Evolutionary conservation across 345 rosid species (phyloP).

Genomic region (Eucalyptus virginea): DNA sequence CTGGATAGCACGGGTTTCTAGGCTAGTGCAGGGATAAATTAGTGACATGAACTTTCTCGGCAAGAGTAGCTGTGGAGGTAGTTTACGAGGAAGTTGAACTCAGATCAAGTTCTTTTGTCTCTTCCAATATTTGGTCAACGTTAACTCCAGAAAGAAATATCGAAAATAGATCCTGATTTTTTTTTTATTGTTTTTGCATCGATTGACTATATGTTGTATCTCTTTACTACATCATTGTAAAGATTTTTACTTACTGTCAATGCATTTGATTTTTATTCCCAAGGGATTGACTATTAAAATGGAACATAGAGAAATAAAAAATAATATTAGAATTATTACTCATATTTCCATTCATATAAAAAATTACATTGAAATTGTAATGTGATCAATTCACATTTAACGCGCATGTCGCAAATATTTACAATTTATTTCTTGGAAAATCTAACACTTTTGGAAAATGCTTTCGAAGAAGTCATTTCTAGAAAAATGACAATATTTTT

Average conservation of each 20-base stretch:
- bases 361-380: not conserved
- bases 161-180: not conserved
- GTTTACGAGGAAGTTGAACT: not conserved
- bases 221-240: not conserved
- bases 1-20: not conserved
- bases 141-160: not conserved
- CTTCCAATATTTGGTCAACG: not conserved
- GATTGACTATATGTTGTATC: not conserved
- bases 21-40: not conserved
- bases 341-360: not conserved
- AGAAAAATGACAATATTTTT: not conserved
- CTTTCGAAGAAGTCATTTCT: fast-evolving
- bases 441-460: too few relatives aligned
- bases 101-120: not conserved
- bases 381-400: not conserved
- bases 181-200: not conserved
- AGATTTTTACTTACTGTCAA: not conserved
- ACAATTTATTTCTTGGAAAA: too few relatives aligned
- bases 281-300: not conserved
- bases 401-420: fast-evolving
- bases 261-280: not conserved
- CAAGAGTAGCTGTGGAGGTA: not conserved
- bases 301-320: not conserved
- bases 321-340: too few relatives aligned
- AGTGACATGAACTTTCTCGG: not conserved